Conservation (phyloP, 768 basidiomycete genomes). For the Naganishia onofrii region DNA sequence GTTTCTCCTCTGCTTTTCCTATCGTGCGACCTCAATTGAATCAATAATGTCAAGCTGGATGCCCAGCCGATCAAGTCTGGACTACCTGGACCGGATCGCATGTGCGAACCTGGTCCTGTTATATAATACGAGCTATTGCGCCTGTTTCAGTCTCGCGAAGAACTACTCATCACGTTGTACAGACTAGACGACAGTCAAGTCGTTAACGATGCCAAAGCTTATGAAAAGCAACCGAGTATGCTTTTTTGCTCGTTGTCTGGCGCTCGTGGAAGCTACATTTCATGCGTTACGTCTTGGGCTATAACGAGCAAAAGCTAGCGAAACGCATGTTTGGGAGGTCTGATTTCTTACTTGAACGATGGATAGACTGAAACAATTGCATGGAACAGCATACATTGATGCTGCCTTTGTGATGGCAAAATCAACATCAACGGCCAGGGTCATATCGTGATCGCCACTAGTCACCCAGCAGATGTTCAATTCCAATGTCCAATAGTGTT, state of each 20-base stretch:
- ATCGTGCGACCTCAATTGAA: not conserved
- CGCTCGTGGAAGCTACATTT: not conserved
- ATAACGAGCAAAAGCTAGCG: too few species aligned
- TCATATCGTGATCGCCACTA: not conserved
- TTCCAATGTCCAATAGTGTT: not conserved
- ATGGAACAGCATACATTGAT: too few species aligned
- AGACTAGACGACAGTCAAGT: not conserved
- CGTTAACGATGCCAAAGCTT: not conserved
- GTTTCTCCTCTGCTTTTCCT: not conserved
- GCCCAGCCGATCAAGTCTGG: not conserved
- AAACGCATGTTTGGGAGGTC: too few species aligned
- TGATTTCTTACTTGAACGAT: too few species aligned
- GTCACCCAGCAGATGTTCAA: not conserved
- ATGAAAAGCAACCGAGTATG: not conserved
- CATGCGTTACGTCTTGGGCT: too few species aligned
- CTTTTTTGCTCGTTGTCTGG: not conserved
- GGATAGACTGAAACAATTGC: too few species aligned
- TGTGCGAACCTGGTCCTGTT: not conserved
- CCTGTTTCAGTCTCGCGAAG: not conserved
- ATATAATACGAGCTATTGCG: not conserved
- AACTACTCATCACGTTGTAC: not conserved
- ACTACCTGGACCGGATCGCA: not conserved
- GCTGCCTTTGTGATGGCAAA: too few species aligned
- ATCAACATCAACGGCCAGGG: too few species aligned
- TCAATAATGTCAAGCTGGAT: not conserved